phyloP scores from a whole-genome alignment of 495 filamentous ascomycete species.

The Neurospora cerealis region DNA sequence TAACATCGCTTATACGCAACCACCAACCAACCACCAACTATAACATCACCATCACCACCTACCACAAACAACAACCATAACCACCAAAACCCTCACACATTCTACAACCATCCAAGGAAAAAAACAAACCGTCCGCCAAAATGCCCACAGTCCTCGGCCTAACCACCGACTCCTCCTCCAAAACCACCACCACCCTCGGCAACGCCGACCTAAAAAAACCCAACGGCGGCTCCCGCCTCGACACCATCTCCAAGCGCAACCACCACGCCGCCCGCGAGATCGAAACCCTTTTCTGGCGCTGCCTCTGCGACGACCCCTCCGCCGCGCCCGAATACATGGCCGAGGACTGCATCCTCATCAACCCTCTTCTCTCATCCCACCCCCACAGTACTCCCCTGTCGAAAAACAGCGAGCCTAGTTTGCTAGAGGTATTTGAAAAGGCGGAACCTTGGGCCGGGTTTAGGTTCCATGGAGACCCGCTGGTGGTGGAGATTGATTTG shows the following conservation, averaged over 20 bases:
- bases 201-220: slow-evolving; percentile 27
- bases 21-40: neutral
- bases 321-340: slow-evolving; percentile 23
- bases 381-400: slow-evolving; percentile 10
- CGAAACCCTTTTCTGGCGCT: slow-evolving; percentile 27
- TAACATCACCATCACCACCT: neutral
- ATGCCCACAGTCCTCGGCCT: slow-evolving; percentile 21
- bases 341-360: slow-evolving; percentile 29
- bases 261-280: slow-evolving; percentile 23
- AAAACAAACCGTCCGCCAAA: neutral
- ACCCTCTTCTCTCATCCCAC: slow-evolving; percentile 16
- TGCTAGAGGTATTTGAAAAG: slow-evolving; percentile 14
- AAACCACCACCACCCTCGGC: slow-evolving; percentile 11
- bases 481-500: slow-evolving; percentile 26
- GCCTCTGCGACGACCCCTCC: slow-evolving; percentile 24
- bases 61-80: neutral
- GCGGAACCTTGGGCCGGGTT: slow-evolving; percentile 15
- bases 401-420: slow-evolving; percentile 15
- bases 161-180: slow-evolving; percentile 13
- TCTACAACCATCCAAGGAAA: neutral
- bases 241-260: slow-evolving; percentile 32
- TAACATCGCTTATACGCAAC: neutral
- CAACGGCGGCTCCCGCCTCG: slow-evolving; percentile 21
- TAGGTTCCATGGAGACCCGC: slow-evolving; percentile 17
- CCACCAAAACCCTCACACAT: too few species aligned